Conservation (phyloP, 164 flowering plant genomes). For the Macadamia integrifolia region DNA sequence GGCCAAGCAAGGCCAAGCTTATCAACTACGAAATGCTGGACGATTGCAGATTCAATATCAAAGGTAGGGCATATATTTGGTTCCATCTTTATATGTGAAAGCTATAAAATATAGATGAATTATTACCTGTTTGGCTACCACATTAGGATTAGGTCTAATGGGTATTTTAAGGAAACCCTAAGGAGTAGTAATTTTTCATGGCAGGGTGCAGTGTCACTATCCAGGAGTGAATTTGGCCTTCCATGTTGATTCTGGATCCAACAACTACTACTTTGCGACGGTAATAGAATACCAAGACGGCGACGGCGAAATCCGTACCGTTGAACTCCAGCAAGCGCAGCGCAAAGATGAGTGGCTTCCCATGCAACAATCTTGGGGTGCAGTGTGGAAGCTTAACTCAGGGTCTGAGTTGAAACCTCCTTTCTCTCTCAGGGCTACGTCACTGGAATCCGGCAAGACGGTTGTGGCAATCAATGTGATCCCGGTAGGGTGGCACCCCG, state of each 20-base stretch:
- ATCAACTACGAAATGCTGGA: slow-evolving; percentile 27
- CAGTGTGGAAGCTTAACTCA: slow-evolving; percentile 21
- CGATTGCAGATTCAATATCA: slow-evolving; percentile 5
- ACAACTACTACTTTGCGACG: slow-evolving; percentile 16
- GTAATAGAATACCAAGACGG: slow-evolving; percentile 23
- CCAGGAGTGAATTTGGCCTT: slow-evolving; percentile 9
- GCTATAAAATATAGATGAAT: no score
- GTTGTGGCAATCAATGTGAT: slow-evolving; percentile 11
- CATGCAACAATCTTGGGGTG: slow-evolving; percentile 29
- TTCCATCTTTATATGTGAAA: no score
- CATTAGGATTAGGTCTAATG: no score
- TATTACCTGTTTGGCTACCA: no score
- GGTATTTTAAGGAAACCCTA: no score
- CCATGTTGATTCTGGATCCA: slow-evolving; percentile 22
- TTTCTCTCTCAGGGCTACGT: slow-evolving; percentile 11
- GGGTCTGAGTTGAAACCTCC: slow-evolving; percentile 14
- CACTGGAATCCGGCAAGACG: slow-evolving; percentile 8
- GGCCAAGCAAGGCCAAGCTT: slow-evolving; percentile 18
- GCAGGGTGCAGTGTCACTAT: slow-evolving; percentile 17
- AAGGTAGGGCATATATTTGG: background rate
- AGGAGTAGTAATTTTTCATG: no score
- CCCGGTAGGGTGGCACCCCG: slow-evolving; percentile 13
- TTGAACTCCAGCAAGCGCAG: slow-evolving; percentile 9
- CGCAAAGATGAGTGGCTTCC: slow-evolving; percentile 8
- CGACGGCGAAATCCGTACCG: slow-evolving; percentile 21